phyloP scores from a whole-genome alignment of 345 rosid species.

The Erysimum cheiranthoides region DNA sequence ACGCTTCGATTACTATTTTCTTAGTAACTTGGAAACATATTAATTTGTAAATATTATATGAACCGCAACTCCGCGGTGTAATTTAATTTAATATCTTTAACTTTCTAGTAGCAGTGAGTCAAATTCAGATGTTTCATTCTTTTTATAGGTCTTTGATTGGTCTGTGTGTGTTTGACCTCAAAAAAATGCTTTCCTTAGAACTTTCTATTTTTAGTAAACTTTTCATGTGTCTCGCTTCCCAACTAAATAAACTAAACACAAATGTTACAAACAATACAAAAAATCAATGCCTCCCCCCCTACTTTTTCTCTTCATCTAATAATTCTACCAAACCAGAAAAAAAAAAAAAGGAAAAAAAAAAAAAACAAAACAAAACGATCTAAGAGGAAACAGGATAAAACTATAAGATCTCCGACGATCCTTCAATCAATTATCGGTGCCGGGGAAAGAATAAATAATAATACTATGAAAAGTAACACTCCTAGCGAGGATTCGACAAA shows the following conservation, averaged over 20 bases:
- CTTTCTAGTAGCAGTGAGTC: constrained; percentile 14
- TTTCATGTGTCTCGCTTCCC: constrained; percentile 32
- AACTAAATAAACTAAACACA: constrained; percentile 44
- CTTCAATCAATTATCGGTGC: constrained; percentile 15
- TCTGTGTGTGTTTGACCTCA: constrained; percentile 42
- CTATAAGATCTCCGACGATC: constrained; percentile 26
- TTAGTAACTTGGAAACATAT: neutral
- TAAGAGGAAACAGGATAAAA: constrained; percentile 24
- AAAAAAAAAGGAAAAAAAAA: neutral
- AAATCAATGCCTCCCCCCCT: constrained; percentile 40
- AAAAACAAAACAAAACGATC: constrained; percentile 7
- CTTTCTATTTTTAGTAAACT: constrained; percentile 40
- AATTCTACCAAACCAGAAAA: constrained; percentile 26
- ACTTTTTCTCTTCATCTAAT: constrained; percentile 33
- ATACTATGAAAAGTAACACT: constrained; percentile 36
- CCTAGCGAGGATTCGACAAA: constrained; percentile 46
- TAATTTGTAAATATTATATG: neutral
- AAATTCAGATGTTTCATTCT: constrained; percentile 16
- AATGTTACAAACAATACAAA: constrained; percentile 33
- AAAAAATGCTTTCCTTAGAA: constrained; percentile 33
- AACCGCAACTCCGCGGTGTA: neutral
- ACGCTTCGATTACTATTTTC: neutral
- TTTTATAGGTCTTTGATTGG: constrained; percentile 35
- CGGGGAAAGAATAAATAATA: constrained; percentile 11
- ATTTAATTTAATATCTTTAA: neutral